Percentiles rank a stretch among this genome's conserved stretches.
phyloP scores from a whole-genome alignment of 306 rosid species.

The Argentina anserina region DNA sequence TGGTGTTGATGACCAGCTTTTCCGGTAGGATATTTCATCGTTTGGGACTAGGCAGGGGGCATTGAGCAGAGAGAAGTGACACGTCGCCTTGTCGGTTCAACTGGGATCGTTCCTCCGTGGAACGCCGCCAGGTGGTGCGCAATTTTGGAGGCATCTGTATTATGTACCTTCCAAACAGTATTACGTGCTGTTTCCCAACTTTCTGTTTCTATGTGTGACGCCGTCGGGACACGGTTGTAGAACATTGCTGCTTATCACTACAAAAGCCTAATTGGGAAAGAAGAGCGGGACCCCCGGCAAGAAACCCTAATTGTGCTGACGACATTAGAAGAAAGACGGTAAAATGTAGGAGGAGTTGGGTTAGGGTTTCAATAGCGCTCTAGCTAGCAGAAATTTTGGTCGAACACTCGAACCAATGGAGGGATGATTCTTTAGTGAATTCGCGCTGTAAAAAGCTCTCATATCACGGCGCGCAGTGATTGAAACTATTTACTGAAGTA shows the following conservation, averaged over 20 bases:
- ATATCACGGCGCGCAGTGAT: too few species aligned
- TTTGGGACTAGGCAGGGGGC: not conserved
- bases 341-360: too few species aligned
- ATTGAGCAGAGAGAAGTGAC: not conserved
- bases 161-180: constrained; percentile 14
- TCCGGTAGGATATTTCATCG: not conserved
- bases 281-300: not conserved
- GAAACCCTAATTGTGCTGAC: not conserved
- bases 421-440: too few species aligned
- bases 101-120: not conserved
- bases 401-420: too few species aligned
- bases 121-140: constrained; percentile 31
- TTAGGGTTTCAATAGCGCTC: too few species aligned
- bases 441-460: too few species aligned
- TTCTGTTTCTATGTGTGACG: not conserved
- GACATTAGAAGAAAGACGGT: not conserved
- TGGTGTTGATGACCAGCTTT: not conserved
- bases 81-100: not conserved
- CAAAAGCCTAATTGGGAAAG: not conserved
- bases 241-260: constrained; percentile 26
- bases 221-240: constrained; percentile 4
- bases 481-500: too few species aligned
- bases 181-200: not conserved
- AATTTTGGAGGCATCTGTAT: constrained; percentile 14
- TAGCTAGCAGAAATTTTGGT: too few species aligned